Conservation (phyloP, 805 yeast species). For the Candida ascalaphidarum region DNA sequence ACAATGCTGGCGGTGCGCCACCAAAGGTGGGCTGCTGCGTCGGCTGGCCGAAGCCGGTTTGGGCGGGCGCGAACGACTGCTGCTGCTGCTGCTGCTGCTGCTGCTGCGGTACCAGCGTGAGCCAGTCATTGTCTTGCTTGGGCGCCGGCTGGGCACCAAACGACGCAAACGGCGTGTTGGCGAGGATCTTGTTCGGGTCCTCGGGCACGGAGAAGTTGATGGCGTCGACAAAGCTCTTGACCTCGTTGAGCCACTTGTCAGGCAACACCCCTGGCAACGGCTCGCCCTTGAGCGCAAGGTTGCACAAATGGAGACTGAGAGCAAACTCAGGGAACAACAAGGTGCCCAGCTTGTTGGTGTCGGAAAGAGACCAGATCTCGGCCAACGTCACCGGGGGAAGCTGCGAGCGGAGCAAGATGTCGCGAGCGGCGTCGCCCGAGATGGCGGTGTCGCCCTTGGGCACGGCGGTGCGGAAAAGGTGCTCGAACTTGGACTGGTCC, state of each 20-base stretch:
- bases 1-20: conserved; percentile 13
- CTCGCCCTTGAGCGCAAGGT: conserved; percentile 69
- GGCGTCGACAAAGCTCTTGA: conserved; percentile 80
- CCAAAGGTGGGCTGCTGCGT: conserved; percentile 34
- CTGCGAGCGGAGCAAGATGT: conserved; percentile 72
- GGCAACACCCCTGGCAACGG: conserved; percentile 69
- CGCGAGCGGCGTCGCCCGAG: conserved; percentile 67
- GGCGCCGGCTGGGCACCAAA: conserved; percentile 9
- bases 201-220: conserved; percentile 75
- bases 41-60: conserved; percentile 22
- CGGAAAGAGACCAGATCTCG: conserved; percentile 87
- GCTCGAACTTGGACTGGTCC: conserved; percentile 84
- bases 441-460: conserved; percentile 61
- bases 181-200: conserved; percentile 30
- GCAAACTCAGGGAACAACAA: conserved; percentile 92
- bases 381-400: conserved; percentile 68
- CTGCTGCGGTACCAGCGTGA: conserved; percentile 20
- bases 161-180: conserved; percentile 36
- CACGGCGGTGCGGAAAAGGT: conserved; percentile 73
- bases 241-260: conserved; percentile 69
- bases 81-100: conserved; percentile 13
- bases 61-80: conserved; percentile 8
- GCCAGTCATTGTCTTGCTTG: conserved; percentile 15
- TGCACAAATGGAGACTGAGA: conserved; percentile 80
- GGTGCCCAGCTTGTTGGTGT: conserved; percentile 77